A percentile compares a stretch with the other conserved stretches of the same genome.
These are phyloP conservation scores for Colletotrichum tropicale DNA, from an alignment of 2,329 filamentous ascomycete species.

Conservation along the genomic window DNA sequence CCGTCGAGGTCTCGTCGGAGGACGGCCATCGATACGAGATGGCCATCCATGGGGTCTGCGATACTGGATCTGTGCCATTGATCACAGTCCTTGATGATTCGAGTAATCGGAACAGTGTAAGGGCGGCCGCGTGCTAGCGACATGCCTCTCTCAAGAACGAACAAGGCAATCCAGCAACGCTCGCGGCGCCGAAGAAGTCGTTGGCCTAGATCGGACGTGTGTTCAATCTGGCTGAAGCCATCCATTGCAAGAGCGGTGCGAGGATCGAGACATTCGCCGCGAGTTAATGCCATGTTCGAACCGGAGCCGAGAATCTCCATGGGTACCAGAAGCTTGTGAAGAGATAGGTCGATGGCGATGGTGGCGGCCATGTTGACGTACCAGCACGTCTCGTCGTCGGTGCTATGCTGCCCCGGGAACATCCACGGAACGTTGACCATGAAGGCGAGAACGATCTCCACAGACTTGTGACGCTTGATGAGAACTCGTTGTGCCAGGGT, in stretches of 20 bases:
- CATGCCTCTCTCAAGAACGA: constrained; percentile 75
- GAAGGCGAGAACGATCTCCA: constrained; percentile 76
- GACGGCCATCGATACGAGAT: constrained; percentile 74
- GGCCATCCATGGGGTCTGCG: constrained; percentile 70
- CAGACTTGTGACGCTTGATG: constrained; percentile 66
- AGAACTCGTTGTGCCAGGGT: constrained; percentile 67
- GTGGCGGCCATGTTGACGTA: constrained; percentile 74
- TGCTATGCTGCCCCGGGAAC: constrained; percentile 68
- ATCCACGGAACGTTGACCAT: constrained; percentile 82
- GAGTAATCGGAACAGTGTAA: constrained; percentile 71
- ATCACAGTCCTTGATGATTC: constrained; percentile 70
- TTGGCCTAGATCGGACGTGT: constrained; percentile 62
- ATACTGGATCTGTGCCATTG: constrained; percentile 69
- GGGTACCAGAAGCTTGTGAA: constrained; percentile 72
- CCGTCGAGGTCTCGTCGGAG: constrained; percentile 68
- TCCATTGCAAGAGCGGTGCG: constrained; percentile 69
- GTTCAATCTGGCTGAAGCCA: constrained; percentile 68
- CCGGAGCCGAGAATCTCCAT: constrained; percentile 49
- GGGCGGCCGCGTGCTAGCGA: constrained; percentile 72
- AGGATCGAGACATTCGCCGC: constrained; percentile 72
- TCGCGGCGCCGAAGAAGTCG: constrained; percentile 69
- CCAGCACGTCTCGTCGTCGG: constrained; percentile 74
- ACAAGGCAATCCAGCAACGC: constrained; percentile 73
- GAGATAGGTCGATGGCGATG: constrained; percentile 70
- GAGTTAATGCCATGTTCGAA: constrained; percentile 54